phyloP scores from a whole-genome alignment of 2,329 filamentous ascomycete species.

The Clonostachys byssicola region DNA sequence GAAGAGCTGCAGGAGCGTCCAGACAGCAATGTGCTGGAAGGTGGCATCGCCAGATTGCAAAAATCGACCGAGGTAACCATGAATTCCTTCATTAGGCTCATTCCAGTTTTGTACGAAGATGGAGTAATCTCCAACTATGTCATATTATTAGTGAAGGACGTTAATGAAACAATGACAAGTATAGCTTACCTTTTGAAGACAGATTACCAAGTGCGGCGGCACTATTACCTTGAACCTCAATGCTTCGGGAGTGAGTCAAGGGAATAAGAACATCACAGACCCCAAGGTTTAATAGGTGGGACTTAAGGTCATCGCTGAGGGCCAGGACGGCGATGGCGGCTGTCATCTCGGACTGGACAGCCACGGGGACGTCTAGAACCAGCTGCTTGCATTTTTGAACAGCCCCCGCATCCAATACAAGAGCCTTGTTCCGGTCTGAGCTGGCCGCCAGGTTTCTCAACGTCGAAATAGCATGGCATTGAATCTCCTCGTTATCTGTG shows the following conservation, averaged over 20 bases:
- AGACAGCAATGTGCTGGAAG: conserved; percentile 98
- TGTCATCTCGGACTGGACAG: conserved; percentile 98
- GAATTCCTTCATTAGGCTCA: conserved; percentile 88
- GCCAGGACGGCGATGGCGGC: conserved; percentile 97
- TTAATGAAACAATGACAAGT: not conserved
- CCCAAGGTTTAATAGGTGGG: conserved; percentile 82
- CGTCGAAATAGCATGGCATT: conserved; percentile 97
- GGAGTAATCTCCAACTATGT: conserved; percentile 85
- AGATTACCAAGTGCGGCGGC: conserved; percentile 93
- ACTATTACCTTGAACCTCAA: conserved; percentile 97
- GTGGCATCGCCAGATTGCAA: conserved; percentile 91
- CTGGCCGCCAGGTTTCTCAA: conserved; percentile 92
- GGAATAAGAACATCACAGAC: conserved; percentile 97
- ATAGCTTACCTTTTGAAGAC: conserved; percentile 80
- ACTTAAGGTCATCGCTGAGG: conserved; percentile 91
- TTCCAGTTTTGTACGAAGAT: conserved; percentile 95
- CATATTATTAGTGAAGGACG: conserved; percentile 6
- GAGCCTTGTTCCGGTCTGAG: conserved; percentile 94
- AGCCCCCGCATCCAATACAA: conserved; percentile 94
- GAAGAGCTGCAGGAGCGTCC: conserved; percentile 91
- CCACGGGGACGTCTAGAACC: conserved; percentile 86
- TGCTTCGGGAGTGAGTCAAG: conserved; percentile 89
- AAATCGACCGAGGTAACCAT: conserved; percentile 91
- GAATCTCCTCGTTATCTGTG: conserved; percentile 97
- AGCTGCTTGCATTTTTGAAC: conserved; percentile 99